Conservation (phyloP, 208 protist species). For the Acanthamoeba royreba region DNA sequence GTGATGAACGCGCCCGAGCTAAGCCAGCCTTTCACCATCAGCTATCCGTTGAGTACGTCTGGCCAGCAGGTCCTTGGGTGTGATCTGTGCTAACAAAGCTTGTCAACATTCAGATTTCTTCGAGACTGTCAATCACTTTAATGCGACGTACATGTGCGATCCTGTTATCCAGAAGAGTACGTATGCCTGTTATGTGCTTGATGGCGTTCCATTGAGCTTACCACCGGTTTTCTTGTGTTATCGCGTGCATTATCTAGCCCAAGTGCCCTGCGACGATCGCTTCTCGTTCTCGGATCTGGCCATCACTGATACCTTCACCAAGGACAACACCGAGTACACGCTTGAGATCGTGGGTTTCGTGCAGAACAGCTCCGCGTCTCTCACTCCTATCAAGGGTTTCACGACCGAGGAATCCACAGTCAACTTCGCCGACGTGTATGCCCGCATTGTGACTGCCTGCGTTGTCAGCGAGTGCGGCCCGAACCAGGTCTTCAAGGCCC, state of each 20-base stretch:
- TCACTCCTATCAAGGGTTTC: background rate
- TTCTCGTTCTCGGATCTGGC: constrained; percentile 5
- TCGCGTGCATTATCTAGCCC: background rate
- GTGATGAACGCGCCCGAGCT: background rate
- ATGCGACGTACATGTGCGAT: background rate
- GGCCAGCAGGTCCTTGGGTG: background rate
- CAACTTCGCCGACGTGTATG: background rate
- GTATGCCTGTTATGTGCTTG: no score
- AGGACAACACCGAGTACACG: constrained; percentile 35
- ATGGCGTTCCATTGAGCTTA: no score
- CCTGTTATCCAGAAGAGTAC: constrained; percentile 19
- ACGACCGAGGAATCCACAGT: background rate
- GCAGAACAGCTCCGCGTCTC: background rate
- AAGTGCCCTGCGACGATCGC: background rate
- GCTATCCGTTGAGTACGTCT: background rate
- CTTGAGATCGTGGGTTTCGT: constrained; percentile 3
- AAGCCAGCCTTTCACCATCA: background rate
- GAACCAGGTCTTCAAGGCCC: background rate
- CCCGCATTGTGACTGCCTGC: background rate
- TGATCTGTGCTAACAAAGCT: background rate
- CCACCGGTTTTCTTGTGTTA: background rate
- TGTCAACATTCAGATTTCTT: constrained; percentile 16
- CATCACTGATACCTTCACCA: constrained; percentile 11
- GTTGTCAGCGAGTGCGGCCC: background rate
- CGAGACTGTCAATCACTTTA: constrained; percentile 2